A percentile compares a stretch with the other conserved stretches of the same genome.
Conservation (phyloP, 352 stramenopile species). For the Phytophthora agathidicida region DNA sequence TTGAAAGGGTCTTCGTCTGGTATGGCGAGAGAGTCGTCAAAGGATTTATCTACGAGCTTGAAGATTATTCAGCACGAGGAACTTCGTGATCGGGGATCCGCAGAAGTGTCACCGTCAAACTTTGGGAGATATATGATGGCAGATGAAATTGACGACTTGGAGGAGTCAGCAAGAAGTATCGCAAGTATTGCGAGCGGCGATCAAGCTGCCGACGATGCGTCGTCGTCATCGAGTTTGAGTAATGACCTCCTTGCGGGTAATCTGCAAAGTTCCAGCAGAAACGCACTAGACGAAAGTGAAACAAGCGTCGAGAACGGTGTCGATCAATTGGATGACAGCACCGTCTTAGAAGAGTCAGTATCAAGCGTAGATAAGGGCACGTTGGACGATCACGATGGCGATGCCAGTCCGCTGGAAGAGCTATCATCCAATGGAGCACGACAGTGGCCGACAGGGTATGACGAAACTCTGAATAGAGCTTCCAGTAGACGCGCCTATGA, state of each 20-base stretch:
- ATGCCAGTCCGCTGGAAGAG: too few species aligned
- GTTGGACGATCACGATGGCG: not conserved
- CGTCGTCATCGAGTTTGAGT: too few species aligned
- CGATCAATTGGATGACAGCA: not conserved
- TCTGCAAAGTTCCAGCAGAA: too few species aligned
- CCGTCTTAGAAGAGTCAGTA: not conserved
- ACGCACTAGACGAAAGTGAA: not conserved
- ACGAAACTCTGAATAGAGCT: too few species aligned
- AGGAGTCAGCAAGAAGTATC: not conserved
- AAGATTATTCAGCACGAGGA: not conserved
- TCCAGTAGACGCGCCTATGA: too few species aligned
- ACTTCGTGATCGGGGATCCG: not conserved
- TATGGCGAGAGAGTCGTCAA: not conserved
- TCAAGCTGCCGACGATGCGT: too few species aligned
- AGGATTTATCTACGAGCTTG: not conserved
- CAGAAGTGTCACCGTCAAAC: not conserved
- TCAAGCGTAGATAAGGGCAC: not conserved
- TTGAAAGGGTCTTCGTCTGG: not conserved
- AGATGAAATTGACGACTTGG: not conserved
- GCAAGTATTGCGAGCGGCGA: conserved; percentile 5
- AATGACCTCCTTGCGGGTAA: too few species aligned
- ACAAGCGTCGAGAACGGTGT: not conserved
- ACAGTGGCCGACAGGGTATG: too few species aligned
- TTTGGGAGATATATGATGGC: not conserved
- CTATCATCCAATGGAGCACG: too few species aligned